Evolutionary conservation across 495 filamentous ascomycete species (phyloP).

Genomic region (Aspergillus conjunctus): DNA sequence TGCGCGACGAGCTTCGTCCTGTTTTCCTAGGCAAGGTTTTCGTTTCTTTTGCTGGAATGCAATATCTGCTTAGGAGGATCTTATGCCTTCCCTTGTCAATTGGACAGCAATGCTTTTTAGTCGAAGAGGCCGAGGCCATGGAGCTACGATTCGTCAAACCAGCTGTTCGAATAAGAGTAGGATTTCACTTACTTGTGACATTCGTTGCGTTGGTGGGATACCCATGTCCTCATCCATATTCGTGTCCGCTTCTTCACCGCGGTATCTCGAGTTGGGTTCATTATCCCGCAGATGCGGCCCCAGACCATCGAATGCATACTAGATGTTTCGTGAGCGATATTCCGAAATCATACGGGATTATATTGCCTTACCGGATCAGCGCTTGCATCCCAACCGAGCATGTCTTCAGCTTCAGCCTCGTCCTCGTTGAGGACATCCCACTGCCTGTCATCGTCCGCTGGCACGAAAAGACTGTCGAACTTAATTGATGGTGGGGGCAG

Average conservation of each 20-base stretch:
- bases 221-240: slow-evolving; percentile 39
- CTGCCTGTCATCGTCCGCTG: slow-evolving; percentile 67
- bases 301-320: slow-evolving; percentile 40
- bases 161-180: not conserved
- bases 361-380: slow-evolving; percentile 44
- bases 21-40: too few relatives aligned
- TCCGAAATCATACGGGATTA: slow-evolving; percentile 14
- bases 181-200: slow-evolving; percentile 46
- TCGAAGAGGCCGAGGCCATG: slow-evolving; percentile 51
- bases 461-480: slow-evolving; percentile 77
- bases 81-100: too few relatives aligned
- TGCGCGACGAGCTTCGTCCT: slow-evolving; percentile 75
- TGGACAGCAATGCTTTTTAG: slow-evolving; percentile 23
- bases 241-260: slow-evolving; percentile 3
- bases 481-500: slow-evolving; percentile 62
- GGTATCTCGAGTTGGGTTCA: slow-evolving; percentile 14
- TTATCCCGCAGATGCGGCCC: slow-evolving; percentile 25
- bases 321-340: slow-evolving; percentile 20
- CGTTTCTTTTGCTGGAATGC: too few relatives aligned
- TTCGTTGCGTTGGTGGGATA: slow-evolving; percentile 53
- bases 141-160: slow-evolving; percentile 34
- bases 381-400: slow-evolving; percentile 80
- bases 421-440: slow-evolving; percentile 83
- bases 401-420: slow-evolving; percentile 64
- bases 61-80: too few relatives aligned